Conservation (phyloP, 768 basidiomycete species). For the Rhodotorula paludigena region DNA sequence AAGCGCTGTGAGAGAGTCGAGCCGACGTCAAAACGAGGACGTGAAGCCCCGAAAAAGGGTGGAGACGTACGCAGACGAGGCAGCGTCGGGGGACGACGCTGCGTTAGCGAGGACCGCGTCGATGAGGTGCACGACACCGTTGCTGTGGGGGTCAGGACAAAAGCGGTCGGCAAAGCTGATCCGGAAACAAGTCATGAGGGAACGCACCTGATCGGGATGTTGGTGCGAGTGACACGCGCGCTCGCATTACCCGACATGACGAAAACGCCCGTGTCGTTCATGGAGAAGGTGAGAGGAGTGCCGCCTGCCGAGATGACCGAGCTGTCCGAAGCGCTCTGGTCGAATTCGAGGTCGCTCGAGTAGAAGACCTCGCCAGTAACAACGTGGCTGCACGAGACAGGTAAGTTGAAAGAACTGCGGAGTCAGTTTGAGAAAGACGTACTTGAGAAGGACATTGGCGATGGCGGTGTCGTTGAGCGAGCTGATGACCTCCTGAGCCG, state of each 20-base stretch:
- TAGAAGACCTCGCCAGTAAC: constrained; percentile 49
- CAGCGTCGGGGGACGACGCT: constrained; percentile 45
- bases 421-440: neutral
- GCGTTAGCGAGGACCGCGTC: constrained; percentile 48
- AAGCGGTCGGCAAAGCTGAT: neutral
- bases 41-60: neutral
- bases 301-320: constrained; percentile 48
- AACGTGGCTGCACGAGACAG: constrained; percentile 42
- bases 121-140: constrained; percentile 43
- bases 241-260: constrained; percentile 45
- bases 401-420: neutral
- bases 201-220: constrained; percentile 29
- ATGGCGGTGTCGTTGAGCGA: constrained; percentile 44
- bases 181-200: no score
- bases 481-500: constrained; percentile 34
- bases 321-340: constrained; percentile 8
- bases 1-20: neutral
- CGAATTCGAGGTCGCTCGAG: constrained; percentile 43
- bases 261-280: constrained; percentile 45
- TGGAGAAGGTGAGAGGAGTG: constrained; percentile 45
- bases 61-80: constrained; percentile 44
- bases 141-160: no score
- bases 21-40: constrained; percentile 36
- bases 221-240: constrained; percentile 45
- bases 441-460: constrained; percentile 45